These are phyloP conservation scores for Knufia fluminis DNA, from an alignment of 2,329 filamentous ascomycete genomes.

Conservation along the genomic window DNA sequence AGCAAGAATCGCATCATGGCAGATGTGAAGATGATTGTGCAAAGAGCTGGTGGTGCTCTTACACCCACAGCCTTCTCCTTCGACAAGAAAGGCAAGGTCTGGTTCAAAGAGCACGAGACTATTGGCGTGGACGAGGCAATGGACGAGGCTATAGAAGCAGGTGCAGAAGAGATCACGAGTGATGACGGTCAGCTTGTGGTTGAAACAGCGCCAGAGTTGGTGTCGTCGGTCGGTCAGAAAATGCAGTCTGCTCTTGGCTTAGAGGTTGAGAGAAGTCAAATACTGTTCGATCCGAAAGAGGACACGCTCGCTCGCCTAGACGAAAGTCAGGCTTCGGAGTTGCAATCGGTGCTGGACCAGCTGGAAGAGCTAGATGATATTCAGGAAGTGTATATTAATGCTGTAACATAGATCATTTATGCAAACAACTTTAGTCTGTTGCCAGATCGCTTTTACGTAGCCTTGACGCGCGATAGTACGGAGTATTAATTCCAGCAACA, in stretches of 20 bases:
- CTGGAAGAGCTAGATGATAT: constrained; percentile 60
- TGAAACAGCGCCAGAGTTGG: constrained; percentile 58
- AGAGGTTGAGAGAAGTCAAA: constrained; percentile 64
- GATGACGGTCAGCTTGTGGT: constrained; percentile 64
- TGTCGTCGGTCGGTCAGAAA: constrained; percentile 53
- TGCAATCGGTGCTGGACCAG: constrained; percentile 49
- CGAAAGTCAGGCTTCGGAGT: constrained; percentile 44
- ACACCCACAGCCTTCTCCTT: constrained; percentile 80
- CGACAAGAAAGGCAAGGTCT: constrained; percentile 64
- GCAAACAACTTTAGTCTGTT: no score
- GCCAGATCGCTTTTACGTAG: no score
- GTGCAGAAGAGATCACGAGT: constrained; percentile 48
- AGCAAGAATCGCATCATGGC: constrained; percentile 64
- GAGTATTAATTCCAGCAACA: no score
- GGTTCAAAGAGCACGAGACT: constrained; percentile 50
- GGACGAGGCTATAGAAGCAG: constrained; percentile 75
- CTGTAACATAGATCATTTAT: constrained; percentile 12
- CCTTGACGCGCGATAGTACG: no score
- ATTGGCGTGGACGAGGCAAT: constrained; percentile 61
- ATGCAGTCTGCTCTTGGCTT: constrained; percentile 56
- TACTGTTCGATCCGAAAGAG: constrained; percentile 75
- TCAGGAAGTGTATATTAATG: constrained; percentile 70
- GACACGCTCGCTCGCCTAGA: constrained; percentile 62
- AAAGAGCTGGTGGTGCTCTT: constrained; percentile 58
- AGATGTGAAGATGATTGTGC: constrained; percentile 63